A percentile compares a stretch with the other conserved stretches of the same genome.
Conservation (phyloP, 2,329 filamentous ascomycete species). For the Zopfia rhizophila region DNA sequence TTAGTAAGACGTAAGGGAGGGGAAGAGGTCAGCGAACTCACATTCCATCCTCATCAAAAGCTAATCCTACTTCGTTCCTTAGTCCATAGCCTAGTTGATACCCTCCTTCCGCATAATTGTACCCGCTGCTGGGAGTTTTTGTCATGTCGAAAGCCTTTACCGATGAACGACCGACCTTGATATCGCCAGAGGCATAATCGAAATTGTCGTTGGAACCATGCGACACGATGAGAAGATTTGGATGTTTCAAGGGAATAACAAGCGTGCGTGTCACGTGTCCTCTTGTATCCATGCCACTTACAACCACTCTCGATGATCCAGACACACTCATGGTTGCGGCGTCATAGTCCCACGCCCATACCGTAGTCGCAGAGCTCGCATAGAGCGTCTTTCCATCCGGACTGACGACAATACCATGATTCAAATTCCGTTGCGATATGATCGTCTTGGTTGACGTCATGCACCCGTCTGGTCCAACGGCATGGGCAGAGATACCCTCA, state of each 20-base stretch:
- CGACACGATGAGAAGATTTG: constrained; percentile 68
- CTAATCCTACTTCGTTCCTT: constrained; percentile 75
- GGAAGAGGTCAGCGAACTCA: constrained; percentile 11
- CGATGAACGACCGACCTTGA: constrained; percentile 67
- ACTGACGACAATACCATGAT: constrained; percentile 41
- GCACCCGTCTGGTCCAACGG: constrained; percentile 49
- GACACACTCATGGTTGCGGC: constrained; percentile 43
- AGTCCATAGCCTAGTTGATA: constrained; percentile 70
- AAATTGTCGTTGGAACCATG: constrained; percentile 72
- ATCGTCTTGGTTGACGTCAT: constrained; percentile 31
- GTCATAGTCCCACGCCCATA: constrained; percentile 40
- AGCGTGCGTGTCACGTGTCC: constrained; percentile 42
- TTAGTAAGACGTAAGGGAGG: not conserved
- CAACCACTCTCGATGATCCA: constrained; percentile 24
- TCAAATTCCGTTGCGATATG: constrained; percentile 37
- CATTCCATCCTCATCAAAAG: constrained; percentile 65
- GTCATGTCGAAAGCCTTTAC: constrained; percentile 68
- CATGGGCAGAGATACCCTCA: constrained; percentile 51
- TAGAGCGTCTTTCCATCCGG: constrained; percentile 42
- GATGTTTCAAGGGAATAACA: constrained; percentile 36
- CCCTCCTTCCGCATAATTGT: constrained; percentile 62
- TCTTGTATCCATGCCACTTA: constrained; percentile 39
- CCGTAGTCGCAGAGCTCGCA: constrained; percentile 39
- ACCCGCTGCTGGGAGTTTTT: constrained; percentile 33
- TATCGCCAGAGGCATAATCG: constrained; percentile 63